Conservation (phyloP, 306 rosid genomes). For the Pyrus betulifolia region DNA sequence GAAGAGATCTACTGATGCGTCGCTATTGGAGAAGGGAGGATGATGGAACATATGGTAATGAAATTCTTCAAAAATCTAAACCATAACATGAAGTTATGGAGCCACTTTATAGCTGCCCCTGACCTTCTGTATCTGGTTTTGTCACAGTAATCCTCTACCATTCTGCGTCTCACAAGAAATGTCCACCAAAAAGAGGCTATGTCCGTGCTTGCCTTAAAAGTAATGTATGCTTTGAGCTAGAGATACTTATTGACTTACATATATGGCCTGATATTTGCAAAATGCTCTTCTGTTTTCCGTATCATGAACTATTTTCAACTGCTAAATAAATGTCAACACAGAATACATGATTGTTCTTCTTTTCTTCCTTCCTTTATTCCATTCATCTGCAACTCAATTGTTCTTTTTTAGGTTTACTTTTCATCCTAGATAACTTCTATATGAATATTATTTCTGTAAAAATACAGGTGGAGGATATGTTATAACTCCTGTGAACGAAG, state of each 20-base stretch:
- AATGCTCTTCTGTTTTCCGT: background rate
- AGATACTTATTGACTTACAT: conserved; percentile 1
- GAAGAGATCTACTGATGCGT: conserved; percentile 62
- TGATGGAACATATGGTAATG: conserved; percentile 85
- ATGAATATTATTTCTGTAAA: background rate
- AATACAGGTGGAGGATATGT: conserved; percentile 85
- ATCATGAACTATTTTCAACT: background rate
- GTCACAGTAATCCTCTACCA: conserved; percentile 66
- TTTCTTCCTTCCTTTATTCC: background rate
- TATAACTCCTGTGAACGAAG: conserved; percentile 63
- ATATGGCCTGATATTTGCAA: conserved; percentile 8
- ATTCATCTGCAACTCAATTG: background rate
- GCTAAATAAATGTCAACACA: background rate
- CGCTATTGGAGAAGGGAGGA: conserved; percentile 98
- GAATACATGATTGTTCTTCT: background rate
- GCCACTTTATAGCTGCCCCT: conserved; percentile 3
- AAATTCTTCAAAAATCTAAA: background rate
- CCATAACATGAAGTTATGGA: background rate
- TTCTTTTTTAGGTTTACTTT: background rate
- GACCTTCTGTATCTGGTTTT: conserved; percentile 16
- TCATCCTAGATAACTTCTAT: background rate
- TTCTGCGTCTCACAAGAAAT: conserved; percentile 68
- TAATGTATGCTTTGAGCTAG: conserved; percentile 56
- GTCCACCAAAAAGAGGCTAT: conserved; percentile 60
- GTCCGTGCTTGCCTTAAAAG: conserved; percentile 93